phyloP scores from a whole-genome alignment of 805 yeast species.

The Blastobotrys attinorum region DNA sequence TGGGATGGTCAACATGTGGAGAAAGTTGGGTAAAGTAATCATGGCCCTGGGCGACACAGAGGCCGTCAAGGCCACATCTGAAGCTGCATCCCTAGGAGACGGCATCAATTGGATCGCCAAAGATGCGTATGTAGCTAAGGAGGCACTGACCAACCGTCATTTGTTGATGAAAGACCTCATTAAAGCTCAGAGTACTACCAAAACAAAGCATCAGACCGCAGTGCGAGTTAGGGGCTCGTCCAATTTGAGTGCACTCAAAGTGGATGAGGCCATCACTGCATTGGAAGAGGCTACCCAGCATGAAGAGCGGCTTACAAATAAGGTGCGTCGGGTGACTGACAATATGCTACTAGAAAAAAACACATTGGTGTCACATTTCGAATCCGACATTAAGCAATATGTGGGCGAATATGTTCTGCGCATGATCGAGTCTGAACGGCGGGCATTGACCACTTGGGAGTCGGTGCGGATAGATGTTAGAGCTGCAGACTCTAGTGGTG shows the following conservation, averaged over 20 bases:
- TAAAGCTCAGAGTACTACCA: conserved; percentile 70
- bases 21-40: conserved; percentile 60
- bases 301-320: conserved; percentile 70
- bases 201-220: conserved; percentile 62
- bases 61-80: conserved; percentile 60
- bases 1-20: conserved; percentile 75
- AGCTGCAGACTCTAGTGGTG: conserved; percentile 68
- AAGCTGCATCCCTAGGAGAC: conserved; percentile 70
- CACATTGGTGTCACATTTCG: conserved; percentile 52
- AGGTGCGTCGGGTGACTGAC: conserved; percentile 72
- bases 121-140: conserved; percentile 84
- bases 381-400: conserved; percentile 42
- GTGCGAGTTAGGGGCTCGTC: conserved; percentile 59
- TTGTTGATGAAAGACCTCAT: conserved; percentile 81
- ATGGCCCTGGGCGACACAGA: conserved; percentile 69
- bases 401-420: conserved; percentile 56
- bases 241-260: conserved; percentile 76
- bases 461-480: conserved; percentile 64
- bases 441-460: conserved; percentile 66
- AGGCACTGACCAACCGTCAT: conserved; percentile 87
- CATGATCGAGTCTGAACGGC: conserved; percentile 79
- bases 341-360: conserved; percentile 73
- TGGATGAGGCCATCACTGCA: conserved; percentile 79
- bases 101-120: conserved; percentile 53
- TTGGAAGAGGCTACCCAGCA: conserved; percentile 69